These are phyloP conservation scores for Orbilia ellipsospora DNA, from an alignment of 2,329 filamentous ascomycete species.

Conservation along the genomic window DNA sequence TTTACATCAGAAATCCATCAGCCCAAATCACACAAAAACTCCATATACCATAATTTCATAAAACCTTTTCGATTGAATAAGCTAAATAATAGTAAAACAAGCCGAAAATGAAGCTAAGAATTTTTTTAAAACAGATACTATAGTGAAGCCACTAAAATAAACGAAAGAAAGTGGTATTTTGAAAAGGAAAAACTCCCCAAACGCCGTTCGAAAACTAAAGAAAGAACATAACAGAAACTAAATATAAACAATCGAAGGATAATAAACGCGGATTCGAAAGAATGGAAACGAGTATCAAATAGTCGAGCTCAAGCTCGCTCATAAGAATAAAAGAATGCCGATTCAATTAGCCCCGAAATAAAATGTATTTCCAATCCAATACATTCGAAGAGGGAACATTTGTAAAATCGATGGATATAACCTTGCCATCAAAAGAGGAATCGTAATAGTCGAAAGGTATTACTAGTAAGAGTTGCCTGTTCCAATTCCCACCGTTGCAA, in stretches of 20 bases:
- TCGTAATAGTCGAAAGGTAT: neutral
- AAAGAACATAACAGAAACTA: neutral
- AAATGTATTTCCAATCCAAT: neutral
- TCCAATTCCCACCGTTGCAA: slow-evolving; percentile 6
- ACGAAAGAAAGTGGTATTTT: too few species aligned
- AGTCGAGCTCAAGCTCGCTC: neutral
- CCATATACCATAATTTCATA: too few species aligned
- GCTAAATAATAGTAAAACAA: too few species aligned
- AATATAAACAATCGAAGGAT: slow-evolving; percentile 17
- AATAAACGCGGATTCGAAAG: neutral
- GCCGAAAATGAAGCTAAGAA: too few species aligned
- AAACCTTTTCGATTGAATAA: too few species aligned
- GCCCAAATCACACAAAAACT: too few species aligned
- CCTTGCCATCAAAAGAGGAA: slow-evolving; percentile 1
- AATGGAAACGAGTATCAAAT: neutral
- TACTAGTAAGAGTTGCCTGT: slow-evolving; percentile 14
- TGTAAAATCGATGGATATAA: too few species aligned
- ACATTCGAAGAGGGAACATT: neutral
- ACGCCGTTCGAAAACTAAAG: too few species aligned
- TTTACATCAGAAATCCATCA: too few species aligned
- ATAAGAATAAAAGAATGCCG: neutral
- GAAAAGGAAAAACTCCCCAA: too few species aligned
- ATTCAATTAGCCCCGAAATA: neutral
- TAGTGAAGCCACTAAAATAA: too few species aligned
- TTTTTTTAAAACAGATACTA: too few species aligned